Evolutionary conservation across 306 rosid species (phyloP).

Genomic region (Cyamopsis tetragonoloba): DNA sequence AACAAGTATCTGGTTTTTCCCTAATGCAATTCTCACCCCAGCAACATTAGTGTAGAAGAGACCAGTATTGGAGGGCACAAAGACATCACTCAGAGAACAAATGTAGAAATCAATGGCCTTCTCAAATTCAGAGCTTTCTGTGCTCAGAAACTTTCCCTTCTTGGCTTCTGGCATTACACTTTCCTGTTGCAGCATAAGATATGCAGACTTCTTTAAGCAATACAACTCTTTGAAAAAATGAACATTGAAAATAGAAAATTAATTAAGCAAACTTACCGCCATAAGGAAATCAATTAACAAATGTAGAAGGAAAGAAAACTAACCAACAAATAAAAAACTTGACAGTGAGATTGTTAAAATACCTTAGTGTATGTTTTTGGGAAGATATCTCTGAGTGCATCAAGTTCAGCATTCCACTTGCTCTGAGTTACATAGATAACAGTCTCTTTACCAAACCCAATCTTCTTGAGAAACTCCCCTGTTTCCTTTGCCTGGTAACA

Average conservation of each 20-base stretch:
- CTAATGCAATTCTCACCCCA: slow-evolving; percentile 42
- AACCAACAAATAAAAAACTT: not conserved
- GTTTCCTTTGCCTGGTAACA: slow-evolving; percentile 26
- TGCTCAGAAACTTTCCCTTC: slow-evolving; percentile 22
- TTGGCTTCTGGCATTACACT: slow-evolving; percentile 17
- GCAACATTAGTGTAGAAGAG: slow-evolving; percentile 35
- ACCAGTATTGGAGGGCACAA: slow-evolving; percentile 25
- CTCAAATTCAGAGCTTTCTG: slow-evolving; percentile 27
- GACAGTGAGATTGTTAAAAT: not conserved
- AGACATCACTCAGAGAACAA: slow-evolving; percentile 38
- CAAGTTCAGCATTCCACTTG: slow-evolving; percentile 34
- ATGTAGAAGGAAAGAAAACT: not conserved
- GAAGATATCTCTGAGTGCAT: slow-evolving; percentile 32
- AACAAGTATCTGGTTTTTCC: slow-evolving; percentile 33
- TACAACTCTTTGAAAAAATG: not conserved
- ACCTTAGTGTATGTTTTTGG: slow-evolving; percentile 43
- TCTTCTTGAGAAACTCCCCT: slow-evolving; percentile 37
- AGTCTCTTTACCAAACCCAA: slow-evolving; percentile 30
- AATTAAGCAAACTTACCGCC: too few species aligned
- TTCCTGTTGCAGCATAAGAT: slow-evolving; percentile 25
- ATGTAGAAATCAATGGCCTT: slow-evolving; percentile 32
- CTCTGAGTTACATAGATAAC: slow-evolving; percentile 34
- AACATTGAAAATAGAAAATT: too few species aligned
- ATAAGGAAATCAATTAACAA: too few species aligned
- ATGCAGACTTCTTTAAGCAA: not conserved